phyloP scores from a whole-genome alignment of 169 alveolate genomes.

The Plasmodium malariae region DNA sequence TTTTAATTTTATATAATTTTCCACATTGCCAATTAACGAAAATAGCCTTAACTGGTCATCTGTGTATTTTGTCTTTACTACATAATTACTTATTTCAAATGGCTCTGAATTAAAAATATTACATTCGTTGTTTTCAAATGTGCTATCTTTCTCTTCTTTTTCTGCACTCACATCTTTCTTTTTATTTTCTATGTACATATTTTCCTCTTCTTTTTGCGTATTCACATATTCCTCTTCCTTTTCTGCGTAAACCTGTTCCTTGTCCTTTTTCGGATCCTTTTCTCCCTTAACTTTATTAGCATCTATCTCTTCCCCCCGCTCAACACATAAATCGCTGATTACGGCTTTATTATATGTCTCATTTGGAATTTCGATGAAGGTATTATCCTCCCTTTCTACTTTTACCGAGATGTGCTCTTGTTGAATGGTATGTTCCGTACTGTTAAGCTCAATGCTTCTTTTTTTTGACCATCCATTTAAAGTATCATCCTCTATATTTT shows the following conservation, averaged over 20 bases:
- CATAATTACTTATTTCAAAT: constrained; percentile 31
- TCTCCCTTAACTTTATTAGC: neutral
- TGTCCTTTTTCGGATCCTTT: neutral
- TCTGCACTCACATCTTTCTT: neutral
- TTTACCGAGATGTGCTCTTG: too few relatives aligned
- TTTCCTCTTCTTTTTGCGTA: neutral
- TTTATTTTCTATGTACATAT: neutral
- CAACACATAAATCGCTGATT: too few relatives aligned
- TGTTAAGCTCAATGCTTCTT: too few relatives aligned
- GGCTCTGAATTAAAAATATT: constrained; percentile 16
- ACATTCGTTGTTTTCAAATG: neutral
- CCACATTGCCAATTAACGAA: constrained; percentile 28
- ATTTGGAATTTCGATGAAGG: too few relatives aligned
- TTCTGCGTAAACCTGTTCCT: neutral
- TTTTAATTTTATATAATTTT: constrained; percentile 2
- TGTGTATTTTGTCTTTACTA: constrained; percentile 55
- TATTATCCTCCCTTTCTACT: too few relatives aligned
- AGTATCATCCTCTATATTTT: neutral
- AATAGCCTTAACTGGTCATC: constrained; percentile 56
- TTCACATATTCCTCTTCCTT: neutral
- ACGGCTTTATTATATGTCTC: too few relatives aligned
- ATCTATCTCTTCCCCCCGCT: neutral
- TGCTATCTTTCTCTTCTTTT: neutral
- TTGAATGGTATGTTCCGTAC: too few relatives aligned
- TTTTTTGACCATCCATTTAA: too few relatives aligned